Evolutionary conservation across 306 rosid genomes (phyloP), one percentile per base, ranked within the genome.

Genomic region (Calophaca sinica): DNA sequence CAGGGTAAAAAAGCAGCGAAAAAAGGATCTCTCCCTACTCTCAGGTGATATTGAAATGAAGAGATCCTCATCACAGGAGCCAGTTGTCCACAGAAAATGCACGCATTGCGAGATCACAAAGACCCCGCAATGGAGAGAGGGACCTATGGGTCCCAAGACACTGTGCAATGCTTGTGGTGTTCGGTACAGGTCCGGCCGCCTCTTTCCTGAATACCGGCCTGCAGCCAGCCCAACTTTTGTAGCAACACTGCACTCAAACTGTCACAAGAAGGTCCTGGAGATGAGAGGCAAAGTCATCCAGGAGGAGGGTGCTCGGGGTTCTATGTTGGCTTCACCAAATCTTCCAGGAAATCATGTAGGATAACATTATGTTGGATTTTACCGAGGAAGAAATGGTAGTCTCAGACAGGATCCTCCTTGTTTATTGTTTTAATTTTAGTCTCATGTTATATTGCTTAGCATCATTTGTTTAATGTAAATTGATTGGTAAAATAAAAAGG

Each of bases 61-160:
- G 35, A 74, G 62, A 75, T 73, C 54, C 64, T 64, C 64, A 14
- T 72, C 48, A 5, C 77, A 66, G 54, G 86, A 70, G 28, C 10
- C 77, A 4, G 62, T 38, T 14, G 72, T 77, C 42, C 13, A 64
- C 9, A 81, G 83, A 81, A 88, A 79, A 80, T 92, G 97, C 88
- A 75, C 71, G 38, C 97, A 92, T 63, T 92, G 97, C 53, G 87
- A 86, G 74, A 85, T 88, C 69, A 87, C 89, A 9, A 86, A 81
- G 69, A 92, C 97, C 45, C 97, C 97, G 4, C 97, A 90, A 54
- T 92, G 97, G 97, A 81, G 97, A 71, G 97, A 92, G 81, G 97
- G 97, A 3, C 96, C 97, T 5, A 79, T 82, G 71, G 97, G 97
- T 7, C 97, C 97, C 1, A 92, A 92, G 77, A 92, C 97, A 5